phyloP scores from a whole-genome alignment of 2,329 filamentous ascomycete genomes.

The Paraphaeosphaeria sporulosa region DNA sequence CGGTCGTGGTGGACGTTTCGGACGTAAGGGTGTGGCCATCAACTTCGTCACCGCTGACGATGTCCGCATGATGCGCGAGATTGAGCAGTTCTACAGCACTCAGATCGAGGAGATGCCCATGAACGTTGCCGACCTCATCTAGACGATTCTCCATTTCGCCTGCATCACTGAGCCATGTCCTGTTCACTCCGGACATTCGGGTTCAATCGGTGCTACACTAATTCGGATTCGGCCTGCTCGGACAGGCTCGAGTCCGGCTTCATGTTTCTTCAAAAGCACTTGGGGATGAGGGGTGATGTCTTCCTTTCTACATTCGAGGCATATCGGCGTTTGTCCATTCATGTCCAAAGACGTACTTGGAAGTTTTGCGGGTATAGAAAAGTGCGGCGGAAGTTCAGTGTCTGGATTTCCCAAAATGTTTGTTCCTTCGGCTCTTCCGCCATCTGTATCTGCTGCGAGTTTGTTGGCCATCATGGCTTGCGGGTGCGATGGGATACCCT shows the following conservation, averaged over 20 bases:
- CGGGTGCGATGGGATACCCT: slow-evolving; percentile 40
- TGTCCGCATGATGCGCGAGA: slow-evolving; percentile 99
- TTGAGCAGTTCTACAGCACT: slow-evolving; percentile 99
- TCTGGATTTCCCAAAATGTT: slow-evolving; percentile 36
- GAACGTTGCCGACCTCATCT: slow-evolving; percentile 70
- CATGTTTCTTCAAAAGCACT: slow-evolving; percentile 45
- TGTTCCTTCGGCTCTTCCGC: slow-evolving; percentile 40
- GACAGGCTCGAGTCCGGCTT: slow-evolving; percentile 37
- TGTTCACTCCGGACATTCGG: slow-evolving; percentile 16
- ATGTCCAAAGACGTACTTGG: slow-evolving; percentile 48
- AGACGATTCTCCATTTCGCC: slow-evolving; percentile 36
- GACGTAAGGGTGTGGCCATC: slow-evolving; percentile 99
- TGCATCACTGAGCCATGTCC: slow-evolving; percentile 14
- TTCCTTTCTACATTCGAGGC: slow-evolving; percentile 45
- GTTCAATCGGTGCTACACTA: slow-evolving; percentile 32
- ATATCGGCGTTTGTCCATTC: slow-evolving; percentile 53
- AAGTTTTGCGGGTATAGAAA: slow-evolving; percentile 37
- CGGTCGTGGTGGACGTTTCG: slow-evolving; percentile 99
- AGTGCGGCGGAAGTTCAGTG: slow-evolving; percentile 39
- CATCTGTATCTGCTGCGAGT: slow-evolving; percentile 39
- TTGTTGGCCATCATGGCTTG: slow-evolving; percentile 46
- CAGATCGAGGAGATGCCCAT: slow-evolving; percentile 99
- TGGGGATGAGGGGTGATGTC: slow-evolving; percentile 42
- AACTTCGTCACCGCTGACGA: slow-evolving; percentile 99
- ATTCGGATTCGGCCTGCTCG: slow-evolving; percentile 43